Conservation (phyloP, 2,329 filamentous ascomycete genomes). For the Thermomyces lanuginosus region DNA sequence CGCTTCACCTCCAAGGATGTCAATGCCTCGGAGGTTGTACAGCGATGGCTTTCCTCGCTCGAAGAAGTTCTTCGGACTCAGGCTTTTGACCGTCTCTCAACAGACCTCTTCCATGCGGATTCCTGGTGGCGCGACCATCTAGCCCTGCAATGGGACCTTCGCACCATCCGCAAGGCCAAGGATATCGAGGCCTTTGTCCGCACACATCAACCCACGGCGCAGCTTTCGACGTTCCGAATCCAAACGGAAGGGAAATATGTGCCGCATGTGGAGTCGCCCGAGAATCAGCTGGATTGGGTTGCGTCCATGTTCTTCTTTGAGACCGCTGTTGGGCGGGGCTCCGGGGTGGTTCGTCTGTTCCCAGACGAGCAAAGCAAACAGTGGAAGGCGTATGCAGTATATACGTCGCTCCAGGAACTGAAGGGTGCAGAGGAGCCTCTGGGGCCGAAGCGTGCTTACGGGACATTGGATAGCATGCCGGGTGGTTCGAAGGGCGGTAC, state of each 20-base stretch:
- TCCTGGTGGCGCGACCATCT: constrained; percentile 28
- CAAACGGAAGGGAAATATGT: constrained; percentile 19
- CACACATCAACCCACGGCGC: constrained; percentile 11
- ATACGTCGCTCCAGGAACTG: constrained; percentile 23
- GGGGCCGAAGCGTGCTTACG: constrained; percentile 16
- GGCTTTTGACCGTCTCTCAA: constrained; percentile 8
- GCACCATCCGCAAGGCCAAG: constrained; percentile 16
- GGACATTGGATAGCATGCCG: constrained; percentile 20
- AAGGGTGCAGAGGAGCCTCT: constrained; percentile 19
- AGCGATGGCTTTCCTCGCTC: constrained; percentile 18
- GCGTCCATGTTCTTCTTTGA: constrained; percentile 26
- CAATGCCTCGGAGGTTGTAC: constrained; percentile 13
- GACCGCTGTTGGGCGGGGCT: constrained; percentile 19
- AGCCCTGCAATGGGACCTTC: constrained; percentile 25
- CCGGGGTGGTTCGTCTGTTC: constrained; percentile 22
- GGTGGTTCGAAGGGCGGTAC: constrained; percentile 17
- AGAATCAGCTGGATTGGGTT: constrained; percentile 12
- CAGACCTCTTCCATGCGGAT: constrained; percentile 19
- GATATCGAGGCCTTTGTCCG: constrained; percentile 18
- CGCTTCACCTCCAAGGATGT: constrained; percentile 6
- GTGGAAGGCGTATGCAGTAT: constrained; percentile 26
- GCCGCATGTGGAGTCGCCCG: constrained; percentile 14
- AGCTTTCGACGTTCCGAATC: constrained; percentile 16
- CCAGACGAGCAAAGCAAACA: constrained; percentile 8
- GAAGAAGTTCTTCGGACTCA: constrained; percentile 11